Percentiles rank a stretch among this genome's conserved stretches.
Conservation (phyloP, 1,139 yeast species). For the Blastobotrys capitulatus region DNA sequence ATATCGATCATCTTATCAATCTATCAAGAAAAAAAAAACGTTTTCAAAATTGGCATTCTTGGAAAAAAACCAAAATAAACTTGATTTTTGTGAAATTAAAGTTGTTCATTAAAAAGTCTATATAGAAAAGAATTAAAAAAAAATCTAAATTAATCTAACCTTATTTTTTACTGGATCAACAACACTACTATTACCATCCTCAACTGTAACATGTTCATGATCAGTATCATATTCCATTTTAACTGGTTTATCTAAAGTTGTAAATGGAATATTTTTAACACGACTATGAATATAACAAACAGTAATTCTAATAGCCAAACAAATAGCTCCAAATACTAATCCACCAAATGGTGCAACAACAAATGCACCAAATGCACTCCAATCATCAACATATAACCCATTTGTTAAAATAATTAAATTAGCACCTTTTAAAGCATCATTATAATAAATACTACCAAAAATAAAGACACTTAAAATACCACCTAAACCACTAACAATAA, state of each 20-base stretch:
- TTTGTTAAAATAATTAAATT: slow-evolving; percentile 61
- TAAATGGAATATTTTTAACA: slow-evolving; percentile 43
- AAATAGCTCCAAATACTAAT: slow-evolving; percentile 49
- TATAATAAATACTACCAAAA: slow-evolving; percentile 77
- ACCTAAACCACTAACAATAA: slow-evolving; percentile 78
- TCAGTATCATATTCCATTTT: neutral
- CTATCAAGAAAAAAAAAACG: no score
- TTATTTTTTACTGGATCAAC: no score
- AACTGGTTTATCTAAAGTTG: slow-evolving; percentile 49
- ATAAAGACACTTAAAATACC: slow-evolving; percentile 75
- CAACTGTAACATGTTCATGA: neutral
- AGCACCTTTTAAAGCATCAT: slow-evolving; percentile 72
- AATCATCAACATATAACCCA: slow-evolving; percentile 77
- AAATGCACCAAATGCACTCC: slow-evolving; percentile 95
- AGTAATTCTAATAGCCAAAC: slow-evolving; percentile 48
- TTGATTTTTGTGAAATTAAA: no score
- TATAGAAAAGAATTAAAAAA: no score
- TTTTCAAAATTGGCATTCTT: no score
- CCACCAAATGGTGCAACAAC: slow-evolving; percentile 88
- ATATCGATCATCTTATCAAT: no score
- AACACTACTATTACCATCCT: neutral
- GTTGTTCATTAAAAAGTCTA: no score
- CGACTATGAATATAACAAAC: slow-evolving; percentile 33
- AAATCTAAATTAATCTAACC: no score
- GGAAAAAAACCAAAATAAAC: no score